A percentile compares a stretch with the other conserved stretches of the same genome.
Evolutionary conservation across 1,139 yeast genomes (phyloP).

Genomic region (Suhomyces wounanorum): DNA sequence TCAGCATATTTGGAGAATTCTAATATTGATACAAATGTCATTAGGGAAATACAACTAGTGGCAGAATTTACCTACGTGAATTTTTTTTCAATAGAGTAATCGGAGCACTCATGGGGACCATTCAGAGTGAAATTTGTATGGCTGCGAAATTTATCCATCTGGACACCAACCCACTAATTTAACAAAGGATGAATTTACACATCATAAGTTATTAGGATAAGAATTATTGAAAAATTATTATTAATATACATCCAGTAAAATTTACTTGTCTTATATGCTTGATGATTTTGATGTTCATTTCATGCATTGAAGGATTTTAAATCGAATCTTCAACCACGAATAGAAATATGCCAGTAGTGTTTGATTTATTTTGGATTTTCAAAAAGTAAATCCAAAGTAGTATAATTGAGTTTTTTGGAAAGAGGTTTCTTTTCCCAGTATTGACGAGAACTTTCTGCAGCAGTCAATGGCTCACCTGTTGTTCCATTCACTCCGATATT

Average conservation of each 20-base stretch:
- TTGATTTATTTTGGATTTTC: conserved; percentile 9
- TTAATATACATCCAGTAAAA: not conserved
- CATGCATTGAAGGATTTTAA: not conserved
- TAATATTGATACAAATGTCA: no score
- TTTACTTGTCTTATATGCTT: not conserved
- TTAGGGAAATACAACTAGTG: no score
- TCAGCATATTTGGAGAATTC: not conserved
- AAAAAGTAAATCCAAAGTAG: conserved; percentile 69
- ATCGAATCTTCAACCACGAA: no score
- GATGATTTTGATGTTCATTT: not conserved
- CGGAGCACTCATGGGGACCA: no score
- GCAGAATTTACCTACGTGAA: no score
- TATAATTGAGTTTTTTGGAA: conserved; percentile 86
- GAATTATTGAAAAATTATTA: not conserved
- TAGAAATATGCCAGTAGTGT: no score
- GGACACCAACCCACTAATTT: no score
- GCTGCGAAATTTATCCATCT: no score
- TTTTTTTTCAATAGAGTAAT: no score
- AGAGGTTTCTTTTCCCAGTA: conserved; percentile 70
- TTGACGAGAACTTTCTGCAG: conserved; percentile 73
- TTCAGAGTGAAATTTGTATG: no score
- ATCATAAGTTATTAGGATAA: no score
- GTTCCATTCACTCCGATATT: conserved; percentile 43
- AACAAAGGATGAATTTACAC: no score
- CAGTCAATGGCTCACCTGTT: conserved; percentile 50